These are phyloP conservation scores for Myriosclerotinia curreyana DNA, from an alignment of 2,329 filamentous ascomycete species.

Conservation along the genomic window DNA sequence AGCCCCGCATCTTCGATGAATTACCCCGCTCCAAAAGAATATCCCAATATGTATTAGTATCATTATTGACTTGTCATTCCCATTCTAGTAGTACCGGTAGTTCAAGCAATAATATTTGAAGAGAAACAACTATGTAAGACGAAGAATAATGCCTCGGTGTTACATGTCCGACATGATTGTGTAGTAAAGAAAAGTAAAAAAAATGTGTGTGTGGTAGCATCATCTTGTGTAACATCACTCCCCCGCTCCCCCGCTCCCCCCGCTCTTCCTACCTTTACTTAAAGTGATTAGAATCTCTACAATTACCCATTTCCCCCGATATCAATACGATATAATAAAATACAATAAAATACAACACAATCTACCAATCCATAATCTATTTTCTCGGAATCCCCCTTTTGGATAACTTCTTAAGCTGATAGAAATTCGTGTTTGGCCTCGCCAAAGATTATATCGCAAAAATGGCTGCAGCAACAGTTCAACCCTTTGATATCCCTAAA, in stretches of 20 bases:
- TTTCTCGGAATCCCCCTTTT: not conserved
- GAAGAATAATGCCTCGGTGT: conserved; percentile 3
- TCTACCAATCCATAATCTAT: not conserved
- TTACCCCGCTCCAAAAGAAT: not conserved
- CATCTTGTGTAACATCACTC: not conserved
- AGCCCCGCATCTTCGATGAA: not conserved
- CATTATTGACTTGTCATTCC: not conserved
- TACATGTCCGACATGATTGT: not conserved
- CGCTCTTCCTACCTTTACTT: conserved; percentile 8
- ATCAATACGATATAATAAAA: not conserved
- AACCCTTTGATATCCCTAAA: conserved; percentile 47
- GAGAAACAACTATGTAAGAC: no score
- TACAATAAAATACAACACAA: not conserved
- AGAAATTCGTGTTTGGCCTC: not conserved
- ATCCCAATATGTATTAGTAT: not conserved
- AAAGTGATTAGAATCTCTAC: conserved; percentile 8
- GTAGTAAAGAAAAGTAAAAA: no score
- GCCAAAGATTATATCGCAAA: conserved; percentile 22
- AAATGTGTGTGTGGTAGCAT: not conserved
- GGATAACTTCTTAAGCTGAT: not conserved
- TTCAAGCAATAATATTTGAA: not conserved
- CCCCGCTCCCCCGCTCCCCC: no score
- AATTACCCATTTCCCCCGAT: not conserved
- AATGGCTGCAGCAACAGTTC: conserved; percentile 32
- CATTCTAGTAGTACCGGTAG: conserved; percentile 1